phyloP scores from a whole-genome alignment of 164 flowering plant genomes.

The Vitis rupestris region DNA sequence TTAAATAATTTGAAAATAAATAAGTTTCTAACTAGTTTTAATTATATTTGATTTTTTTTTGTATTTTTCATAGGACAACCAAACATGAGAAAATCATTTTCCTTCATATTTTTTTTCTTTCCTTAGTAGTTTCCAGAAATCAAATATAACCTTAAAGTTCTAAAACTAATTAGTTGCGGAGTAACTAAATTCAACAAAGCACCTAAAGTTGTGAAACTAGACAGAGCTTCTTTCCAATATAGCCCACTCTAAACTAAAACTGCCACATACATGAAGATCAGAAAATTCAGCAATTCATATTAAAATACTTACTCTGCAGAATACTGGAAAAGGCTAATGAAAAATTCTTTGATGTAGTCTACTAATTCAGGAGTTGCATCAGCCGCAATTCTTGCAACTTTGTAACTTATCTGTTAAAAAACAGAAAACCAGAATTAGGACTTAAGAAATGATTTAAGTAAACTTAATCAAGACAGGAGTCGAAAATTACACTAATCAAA shows the following conservation, averaged over 20 bases:
- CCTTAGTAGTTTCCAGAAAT: too few relatives aligned
- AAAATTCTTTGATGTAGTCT: conserved; percentile 51
- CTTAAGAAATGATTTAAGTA: not conserved
- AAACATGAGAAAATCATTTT: too few relatives aligned
- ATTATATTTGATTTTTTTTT: too few relatives aligned
- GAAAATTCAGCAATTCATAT: not conserved
- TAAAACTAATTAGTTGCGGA: too few relatives aligned
- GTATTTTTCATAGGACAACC: too few relatives aligned
- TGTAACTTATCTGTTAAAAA: conserved; percentile 58
- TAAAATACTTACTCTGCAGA: conserved; percentile 70
- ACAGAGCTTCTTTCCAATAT: not conserved
- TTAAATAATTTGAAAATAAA: too few relatives aligned
- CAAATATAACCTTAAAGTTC: too few relatives aligned
- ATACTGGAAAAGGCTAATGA: conserved; percentile 66
- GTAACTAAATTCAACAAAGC: too few relatives aligned
- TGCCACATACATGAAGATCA: not conserved
- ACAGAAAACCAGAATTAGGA: conserved; percentile 12
- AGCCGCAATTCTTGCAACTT: conserved; percentile 63
- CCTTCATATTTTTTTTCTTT: too few relatives aligned
- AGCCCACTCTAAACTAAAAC: not conserved
- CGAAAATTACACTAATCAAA: conserved; percentile 64
- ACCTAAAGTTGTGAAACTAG: not conserved
- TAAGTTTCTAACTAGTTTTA: too few relatives aligned
- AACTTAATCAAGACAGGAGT: conserved; percentile 2
- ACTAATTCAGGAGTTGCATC: conserved; percentile 73